Evolutionary conservation across 257 asterid species (phyloP), one percentile per base, ranked within the genome.

Genomic region (Salvia rosmarinus): DNA sequence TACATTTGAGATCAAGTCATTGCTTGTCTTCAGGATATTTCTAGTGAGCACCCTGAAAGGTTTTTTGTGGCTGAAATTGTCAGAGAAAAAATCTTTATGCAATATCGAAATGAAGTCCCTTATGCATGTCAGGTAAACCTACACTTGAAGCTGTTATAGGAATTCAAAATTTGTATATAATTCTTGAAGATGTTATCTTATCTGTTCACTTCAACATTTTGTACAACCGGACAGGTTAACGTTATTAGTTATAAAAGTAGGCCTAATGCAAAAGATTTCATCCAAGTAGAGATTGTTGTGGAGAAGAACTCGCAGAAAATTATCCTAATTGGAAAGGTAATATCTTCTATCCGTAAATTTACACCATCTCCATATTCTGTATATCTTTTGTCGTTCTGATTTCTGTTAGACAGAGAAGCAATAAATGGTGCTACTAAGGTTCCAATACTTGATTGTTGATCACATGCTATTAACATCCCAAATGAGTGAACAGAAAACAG

Each of bases 21-120:
- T 51, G 0, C 65, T 14, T 63, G 58, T 77, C 68, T 70, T 75
- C 92, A 94, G 99, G 97, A 88, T 80, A 94, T 94, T 49, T 74
- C 97, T 54, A 94, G 97, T 74, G 99, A 94, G 85, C 99, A 94
- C 79, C 99, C 97, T 9, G 97, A 94, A 77, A 84, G 97, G 80
- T 94, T 94, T 86, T 94, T 94, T 61, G 95, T 94, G 63, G 90
- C 87, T 70, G 99, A 94, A 82, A 94, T 94, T 77, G 85, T 94
- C 57, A 83, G 97, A 78, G 99, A 94, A 76, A 91, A 94, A 82
- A 91, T 94, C 84, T 89, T 94, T 69, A 77, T 91, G 89, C 99
- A 94, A 81, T 94, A 85, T 74, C 86, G 93, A 32, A 84, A 89
- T 61, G 99, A 91, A 84, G 92, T 94, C 78, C 99, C 99, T 65